Evolutionary conservation across 2,329 filamentous ascomycete genomes (phyloP), one percentile per base, ranked within the genome.

Genomic region (Blastomyces silverae): DNA sequence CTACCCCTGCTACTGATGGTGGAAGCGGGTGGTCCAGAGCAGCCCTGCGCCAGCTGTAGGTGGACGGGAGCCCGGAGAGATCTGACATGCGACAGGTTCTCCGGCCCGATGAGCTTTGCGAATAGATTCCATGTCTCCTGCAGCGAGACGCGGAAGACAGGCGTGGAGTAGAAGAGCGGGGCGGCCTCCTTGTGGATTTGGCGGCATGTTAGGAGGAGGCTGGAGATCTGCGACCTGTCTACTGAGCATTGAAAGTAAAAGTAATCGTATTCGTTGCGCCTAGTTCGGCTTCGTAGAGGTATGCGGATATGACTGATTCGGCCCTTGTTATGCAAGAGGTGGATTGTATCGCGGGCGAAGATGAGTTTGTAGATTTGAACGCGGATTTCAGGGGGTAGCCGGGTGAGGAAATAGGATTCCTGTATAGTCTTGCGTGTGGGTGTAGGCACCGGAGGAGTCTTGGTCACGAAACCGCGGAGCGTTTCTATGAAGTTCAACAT

Each of bases 141-240:
- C 22, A 60, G 42, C 39, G 58, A 60, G 39, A 60, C 58, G 8
- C 58, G 58, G 58, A 61, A 61, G 39, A 48, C 22, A 7, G 25
- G 39, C 8, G 11, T 34, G 39, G 58, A 61, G 42, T 61, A 61
- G 58, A 61, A 48, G 39, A 61, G 15, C 0, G 58, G 58, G 5
- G 22, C 22, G 25, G 58, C 58, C 46, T 61, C 58, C 6, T 28
- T 31, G 58, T 61, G 58, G 42, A 61, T 61, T 48, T 61, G 58
- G 58, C 42, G 58, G 22, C 58, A 61, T 46, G 58, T 61, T 34
- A 48, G 22, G 58, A 61, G 58, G 58, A 61, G 39, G 42, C 39
- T 48, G 58, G 58, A 48, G 42, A 61, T 50, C 1, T 61, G n/a
- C n/a, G 22, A 28, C 15, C 28, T 48, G 8, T 31, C 15, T 1